Conservation (phyloP, 2,329 filamentous ascomycete genomes). For the Thermochaetoides dissita region DNA sequence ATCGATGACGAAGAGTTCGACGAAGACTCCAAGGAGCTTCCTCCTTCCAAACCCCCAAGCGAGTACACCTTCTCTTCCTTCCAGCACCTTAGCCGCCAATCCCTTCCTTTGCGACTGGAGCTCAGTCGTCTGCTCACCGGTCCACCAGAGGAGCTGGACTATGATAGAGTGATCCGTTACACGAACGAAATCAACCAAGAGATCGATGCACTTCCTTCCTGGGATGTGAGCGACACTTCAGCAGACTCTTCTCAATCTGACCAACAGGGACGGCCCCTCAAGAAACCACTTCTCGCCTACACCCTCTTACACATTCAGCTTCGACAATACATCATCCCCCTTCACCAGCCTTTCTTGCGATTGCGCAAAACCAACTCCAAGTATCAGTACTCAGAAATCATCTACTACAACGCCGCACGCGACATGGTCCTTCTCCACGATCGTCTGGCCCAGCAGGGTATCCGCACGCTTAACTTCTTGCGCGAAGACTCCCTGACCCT, state of each 20-base stretch:
- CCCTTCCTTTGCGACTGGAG: conserved; percentile 41
- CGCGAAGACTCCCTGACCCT: conserved; percentile 46
- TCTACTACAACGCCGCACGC: conserved; percentile 48
- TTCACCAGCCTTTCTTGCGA: conserved; percentile 47
- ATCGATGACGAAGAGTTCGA: conserved; percentile 45
- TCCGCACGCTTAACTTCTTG: conserved; percentile 45
- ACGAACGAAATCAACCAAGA: conserved; percentile 47
- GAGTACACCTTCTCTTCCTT: conserved; percentile 47
- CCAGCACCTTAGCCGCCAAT: conserved; percentile 42
- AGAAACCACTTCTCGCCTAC: conserved; percentile 44
- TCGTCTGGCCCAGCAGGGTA: conserved; percentile 43
- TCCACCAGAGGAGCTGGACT: conserved; percentile 40
- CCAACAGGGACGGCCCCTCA: conserved; percentile 24
- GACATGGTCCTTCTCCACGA: conserved; percentile 50
- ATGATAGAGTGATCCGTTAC: conserved; percentile 47
- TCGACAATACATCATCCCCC: conserved; percentile 46
- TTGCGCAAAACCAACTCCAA: conserved; percentile 45
- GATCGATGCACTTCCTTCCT: conserved; percentile 45
- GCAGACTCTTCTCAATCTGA: conserved; percentile 12
- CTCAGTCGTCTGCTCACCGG: conserved; percentile 43
- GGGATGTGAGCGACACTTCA: conserved; percentile 27
- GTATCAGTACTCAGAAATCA: conserved; percentile 48
- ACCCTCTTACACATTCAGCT: conserved; percentile 47
- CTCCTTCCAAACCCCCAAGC: conserved; percentile 33
- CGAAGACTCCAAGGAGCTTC: conserved; percentile 36